Evolutionary conservation across 805 yeast genomes (phyloP).

Genomic region (Cyberlindnera euphorbiae): DNA sequence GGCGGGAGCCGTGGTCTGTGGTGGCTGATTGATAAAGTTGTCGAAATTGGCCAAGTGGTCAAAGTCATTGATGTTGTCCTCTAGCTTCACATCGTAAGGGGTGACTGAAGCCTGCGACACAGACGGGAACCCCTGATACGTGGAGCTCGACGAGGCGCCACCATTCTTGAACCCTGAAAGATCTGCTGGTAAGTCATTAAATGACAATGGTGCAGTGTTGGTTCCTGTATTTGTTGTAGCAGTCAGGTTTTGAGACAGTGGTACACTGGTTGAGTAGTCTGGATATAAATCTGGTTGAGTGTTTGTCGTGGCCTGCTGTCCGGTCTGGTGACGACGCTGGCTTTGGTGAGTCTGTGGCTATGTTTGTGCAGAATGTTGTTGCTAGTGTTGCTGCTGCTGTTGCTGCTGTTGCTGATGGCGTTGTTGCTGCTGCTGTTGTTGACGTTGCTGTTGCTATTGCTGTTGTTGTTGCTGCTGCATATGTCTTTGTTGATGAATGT

Average conservation of each 20-base stretch:
- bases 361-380: no score
- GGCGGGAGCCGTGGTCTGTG: no score
- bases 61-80: conserved; percentile 20
- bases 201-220: background rate
- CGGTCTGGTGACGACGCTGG: conserved; percentile 6
- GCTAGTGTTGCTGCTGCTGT: no score
- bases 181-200: no score
- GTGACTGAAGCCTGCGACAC: conserved; percentile 8
- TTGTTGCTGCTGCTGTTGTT: conserved; percentile 14
- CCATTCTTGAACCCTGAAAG: no score
- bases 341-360: no score
- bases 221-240: conserved; percentile 3
- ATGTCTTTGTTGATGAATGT: conserved; percentile 29
- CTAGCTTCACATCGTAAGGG: conserved; percentile 18
- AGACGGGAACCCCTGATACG: conserved; percentile 4
- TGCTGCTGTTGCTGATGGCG: conserved; percentile 10
- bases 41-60: conserved; percentile 28
- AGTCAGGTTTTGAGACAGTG: conserved; percentile 25
- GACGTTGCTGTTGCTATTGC: conserved; percentile 6
- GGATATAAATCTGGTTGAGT: background rate
- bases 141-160: background rate
- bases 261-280: conserved; percentile 15
- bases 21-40: conserved; percentile 25
- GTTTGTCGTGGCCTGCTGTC: conserved; percentile 1
- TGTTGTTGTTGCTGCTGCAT: conserved; percentile 12